Conservation (phyloP, 1,139 yeast species). For the Debaryomycetaceae sp. region DNA sequence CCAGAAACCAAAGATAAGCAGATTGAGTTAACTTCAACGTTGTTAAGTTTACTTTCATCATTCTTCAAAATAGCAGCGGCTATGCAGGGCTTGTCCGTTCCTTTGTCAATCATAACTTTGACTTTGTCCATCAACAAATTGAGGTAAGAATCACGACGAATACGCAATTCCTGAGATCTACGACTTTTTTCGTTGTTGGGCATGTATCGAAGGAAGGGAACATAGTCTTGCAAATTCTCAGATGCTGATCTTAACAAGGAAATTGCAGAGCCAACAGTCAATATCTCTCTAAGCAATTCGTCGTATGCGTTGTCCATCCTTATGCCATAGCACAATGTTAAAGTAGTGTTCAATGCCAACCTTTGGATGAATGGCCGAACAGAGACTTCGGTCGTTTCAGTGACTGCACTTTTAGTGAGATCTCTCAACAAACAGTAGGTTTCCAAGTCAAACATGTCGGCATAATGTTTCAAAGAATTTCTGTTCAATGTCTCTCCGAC, state of each 20-base stretch:
- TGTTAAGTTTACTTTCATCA: conserved; percentile 3
- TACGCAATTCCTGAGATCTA: conserved; percentile 3
- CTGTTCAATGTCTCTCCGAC: conserved; percentile 4
- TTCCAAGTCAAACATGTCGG: conserved; percentile 5
- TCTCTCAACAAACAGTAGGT: conserved; percentile 5
- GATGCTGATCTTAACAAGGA: conserved; percentile 6
- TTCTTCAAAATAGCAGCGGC: conserved; percentile 5
- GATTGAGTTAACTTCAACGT: conserved; percentile 5
- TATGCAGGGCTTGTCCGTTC: conserved; percentile 5
- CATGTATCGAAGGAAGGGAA: conserved; percentile 4
- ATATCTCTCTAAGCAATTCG: conserved; percentile 4
- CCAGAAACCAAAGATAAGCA: conserved; percentile 5
- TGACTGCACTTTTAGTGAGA: neutral
- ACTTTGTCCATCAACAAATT: conserved; percentile 3
- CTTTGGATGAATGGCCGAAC: conserved; percentile 5
- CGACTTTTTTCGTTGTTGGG: conserved; percentile 4
- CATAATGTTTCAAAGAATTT: conserved; percentile 5
- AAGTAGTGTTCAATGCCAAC: conserved; percentile 4
- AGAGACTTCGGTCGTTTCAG: conserved; percentile 1
- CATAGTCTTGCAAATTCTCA: conserved; percentile 4
- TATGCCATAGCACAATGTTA: conserved; percentile 5
- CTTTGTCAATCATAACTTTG: conserved; percentile 3
- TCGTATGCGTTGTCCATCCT: conserved; percentile 6
- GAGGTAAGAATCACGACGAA: conserved; percentile 4
- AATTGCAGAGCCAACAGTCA: conserved; percentile 5